Base-by-base conservation (phyloP, 371 early-diverging fungal genomes). In the Dentiscutata heterogama region DNA sequence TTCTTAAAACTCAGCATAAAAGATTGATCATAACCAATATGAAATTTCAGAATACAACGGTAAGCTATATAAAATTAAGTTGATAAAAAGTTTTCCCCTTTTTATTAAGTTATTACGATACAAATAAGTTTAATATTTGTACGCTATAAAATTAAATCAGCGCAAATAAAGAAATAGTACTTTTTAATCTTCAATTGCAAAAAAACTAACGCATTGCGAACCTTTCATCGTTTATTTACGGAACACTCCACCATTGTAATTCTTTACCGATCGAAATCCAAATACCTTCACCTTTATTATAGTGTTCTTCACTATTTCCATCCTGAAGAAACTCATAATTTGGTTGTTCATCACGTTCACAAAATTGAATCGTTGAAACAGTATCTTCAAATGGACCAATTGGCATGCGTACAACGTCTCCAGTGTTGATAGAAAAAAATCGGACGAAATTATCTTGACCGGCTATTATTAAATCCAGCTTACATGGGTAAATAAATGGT, bases 311-410 rank as follows among this genome's bases (percentile, higher is more conserved):
- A 63, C 29, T 63, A 25, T 27, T 13, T 0, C 27, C 27, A 64
- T 64, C 64, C 11, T 5, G 14, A 29, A 14, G 1, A 64, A 16
- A n/a, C 10, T 27, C 64, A 64, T 27, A 11, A 64, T 31, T 27
- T 7, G 5, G 5, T 25, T 64, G 5, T 18, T 73, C 29, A 53
- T 73, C 25, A 50, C 25, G 27, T 53, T 73, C 53, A 53, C 73
- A 54, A 76, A 76, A 76, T 76, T 39, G 25, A 39, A 76, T 35
- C 2, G 58, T 27, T 10, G 58, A 35, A 6, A 76, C 22, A 16
- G 13, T 39, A 63, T 76, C 77, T 25, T 58, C 35, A 39, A 76
- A 76, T 61, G 77, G 77, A 6, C 77, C 77, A 63, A 76, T 76
- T 25, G 58, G 61, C n/a, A n/a, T 1, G 25, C 63, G 61, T 29